phyloP scores from a whole-genome alignment of 2,329 filamentous ascomycete genomes.

The Tolypocladium sp. region DNA sequence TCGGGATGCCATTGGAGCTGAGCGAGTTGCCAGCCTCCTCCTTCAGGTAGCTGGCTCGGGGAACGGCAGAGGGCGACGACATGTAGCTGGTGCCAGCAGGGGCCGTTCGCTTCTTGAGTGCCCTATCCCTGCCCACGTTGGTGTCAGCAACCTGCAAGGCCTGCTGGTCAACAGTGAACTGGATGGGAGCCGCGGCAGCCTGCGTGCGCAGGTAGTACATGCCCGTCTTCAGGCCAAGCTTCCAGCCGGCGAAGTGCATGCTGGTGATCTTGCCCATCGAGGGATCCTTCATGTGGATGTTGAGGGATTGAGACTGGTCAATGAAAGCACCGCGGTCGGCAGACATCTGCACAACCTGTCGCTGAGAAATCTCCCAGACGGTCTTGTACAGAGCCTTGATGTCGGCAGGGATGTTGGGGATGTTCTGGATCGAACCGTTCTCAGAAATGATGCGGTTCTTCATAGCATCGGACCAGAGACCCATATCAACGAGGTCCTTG shows the following conservation, averaged over 20 bases:
- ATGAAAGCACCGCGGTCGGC: constrained; percentile 98
- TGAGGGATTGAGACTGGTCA: constrained; percentile 96
- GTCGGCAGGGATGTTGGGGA: constrained; percentile 91
- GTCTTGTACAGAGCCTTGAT: constrained; percentile 99
- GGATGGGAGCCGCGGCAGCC: constrained; percentile 92
- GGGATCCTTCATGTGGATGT: constrained; percentile 98
- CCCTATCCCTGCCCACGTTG: constrained; percentile 57
- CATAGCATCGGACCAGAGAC: constrained; percentile 98
- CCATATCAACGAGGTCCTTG: constrained; percentile 96
- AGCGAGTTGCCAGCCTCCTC: constrained; percentile 35
- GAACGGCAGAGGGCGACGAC: constrained; percentile 51
- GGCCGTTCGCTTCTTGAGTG: constrained; percentile 61
- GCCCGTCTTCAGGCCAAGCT: constrained; percentile 97
- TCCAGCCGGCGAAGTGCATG: constrained; percentile 99
- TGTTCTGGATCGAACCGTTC: constrained; percentile 90
- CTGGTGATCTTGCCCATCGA: constrained; percentile 99
- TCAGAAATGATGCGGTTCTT: constrained; percentile 99
- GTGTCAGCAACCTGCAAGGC: constrained; percentile 81
- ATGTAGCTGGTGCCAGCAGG: constrained; percentile 45
- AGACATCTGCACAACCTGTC: constrained; percentile 92
- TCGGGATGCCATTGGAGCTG: constrained; percentile 54
- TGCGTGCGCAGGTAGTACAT: constrained; percentile 99
- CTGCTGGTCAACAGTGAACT: constrained; percentile 98
- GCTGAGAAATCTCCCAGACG: constrained; percentile 98
- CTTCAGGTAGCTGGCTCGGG: constrained; percentile 57